These are phyloP conservation scores for Stagonosporopsis tanaceti DNA, from an alignment of 2,329 filamentous ascomycete genomes.

Conservation along the genomic window DNA sequence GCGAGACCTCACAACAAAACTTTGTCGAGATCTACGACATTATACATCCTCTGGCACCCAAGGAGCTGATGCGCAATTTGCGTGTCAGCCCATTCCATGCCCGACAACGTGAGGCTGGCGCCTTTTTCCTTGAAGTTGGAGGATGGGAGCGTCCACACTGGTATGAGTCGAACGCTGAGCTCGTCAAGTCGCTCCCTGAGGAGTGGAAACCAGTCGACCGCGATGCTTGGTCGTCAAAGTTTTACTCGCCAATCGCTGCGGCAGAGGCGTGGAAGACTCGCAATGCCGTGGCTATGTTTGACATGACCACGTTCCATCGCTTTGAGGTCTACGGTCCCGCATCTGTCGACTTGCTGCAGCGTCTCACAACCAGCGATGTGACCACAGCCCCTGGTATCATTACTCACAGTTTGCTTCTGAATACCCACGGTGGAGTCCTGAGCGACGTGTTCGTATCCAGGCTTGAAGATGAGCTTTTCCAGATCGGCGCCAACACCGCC, in stretches of 20 bases:
- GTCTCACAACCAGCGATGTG: constrained; percentile 61
- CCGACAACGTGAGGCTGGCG: constrained; percentile 63
- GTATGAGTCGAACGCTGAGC: constrained; percentile 64
- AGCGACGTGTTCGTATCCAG: constrained; percentile 67
- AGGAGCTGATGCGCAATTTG: constrained; percentile 65
- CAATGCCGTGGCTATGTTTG: constrained; percentile 68
- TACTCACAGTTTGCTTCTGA: constrained; percentile 65
- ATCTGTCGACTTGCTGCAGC: constrained; percentile 62
- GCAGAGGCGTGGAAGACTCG: constrained; percentile 72
- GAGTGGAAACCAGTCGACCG: constrained; percentile 64
- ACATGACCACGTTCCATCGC: constrained; percentile 67
- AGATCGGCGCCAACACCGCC: constrained; percentile 65
- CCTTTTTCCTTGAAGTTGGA: constrained; percentile 66
- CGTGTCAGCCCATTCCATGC: constrained; percentile 66
- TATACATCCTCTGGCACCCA: constrained; percentile 66
- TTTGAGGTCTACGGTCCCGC: constrained; percentile 67
- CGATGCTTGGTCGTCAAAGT: constrained; percentile 66
- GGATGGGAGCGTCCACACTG: constrained; percentile 71
- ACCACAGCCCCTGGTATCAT: constrained; percentile 58
- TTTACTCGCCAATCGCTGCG: constrained; percentile 66
- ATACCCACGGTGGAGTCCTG: constrained; percentile 61
- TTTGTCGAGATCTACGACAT: constrained; percentile 73
- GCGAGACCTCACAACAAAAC: constrained; percentile 67
- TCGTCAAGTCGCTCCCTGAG: constrained; percentile 61
- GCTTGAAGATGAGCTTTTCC: constrained; percentile 60